Base-by-base conservation (phyloP, 495 filamentous ascomycete genomes). In the Trichocladium uniseriatum region DNA sequence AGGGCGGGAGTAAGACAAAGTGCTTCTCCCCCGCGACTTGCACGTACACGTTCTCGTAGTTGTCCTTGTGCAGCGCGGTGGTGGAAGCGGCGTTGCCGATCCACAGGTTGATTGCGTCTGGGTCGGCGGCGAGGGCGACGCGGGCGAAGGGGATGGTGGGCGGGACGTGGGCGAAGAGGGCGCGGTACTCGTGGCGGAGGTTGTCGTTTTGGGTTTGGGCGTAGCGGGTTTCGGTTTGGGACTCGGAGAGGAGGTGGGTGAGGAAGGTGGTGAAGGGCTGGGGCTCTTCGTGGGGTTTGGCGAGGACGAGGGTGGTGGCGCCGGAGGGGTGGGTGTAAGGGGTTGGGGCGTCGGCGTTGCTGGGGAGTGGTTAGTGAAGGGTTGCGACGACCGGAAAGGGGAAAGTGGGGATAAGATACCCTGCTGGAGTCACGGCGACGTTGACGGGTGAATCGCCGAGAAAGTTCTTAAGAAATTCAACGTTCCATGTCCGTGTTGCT, bases 41-140 rank as follows among this genome's bases (percentile, higher is more conserved):
- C 5, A 83, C 80, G 65, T 88, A 90, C 2, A 90, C 70, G 63
- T 89, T 90, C 62, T 90, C 84, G 60, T 89, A 89, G 62, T 80
- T 79, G 67, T 90, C 86, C 53, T 79, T 81, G 65, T 90, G 86
- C 47, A 89, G 62, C 2, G 83, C 75, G 0, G 85, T 87, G 1
- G 71, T 67, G 38, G 79, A 83, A 13, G 61, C 61, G 14, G 72
- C 76, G 65, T 82, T 83, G 37, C 86, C 86, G 52, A 90, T 78
- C 86, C 86, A 90, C 52, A 90, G 65, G 59, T 90, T 90, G 52
- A 85, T 75, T 15, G 86, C 85, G 38, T 89, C 84, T 0, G 85
- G 81, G 1, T 54, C 42, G 32, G 69, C 58, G 16, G 74, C 66
- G 0, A 90, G 71, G 0, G 83, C 83, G 45, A 83, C 77, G 28